Conservation (phyloP, 345 rosid genomes). For the Durio zibethinus region DNA sequence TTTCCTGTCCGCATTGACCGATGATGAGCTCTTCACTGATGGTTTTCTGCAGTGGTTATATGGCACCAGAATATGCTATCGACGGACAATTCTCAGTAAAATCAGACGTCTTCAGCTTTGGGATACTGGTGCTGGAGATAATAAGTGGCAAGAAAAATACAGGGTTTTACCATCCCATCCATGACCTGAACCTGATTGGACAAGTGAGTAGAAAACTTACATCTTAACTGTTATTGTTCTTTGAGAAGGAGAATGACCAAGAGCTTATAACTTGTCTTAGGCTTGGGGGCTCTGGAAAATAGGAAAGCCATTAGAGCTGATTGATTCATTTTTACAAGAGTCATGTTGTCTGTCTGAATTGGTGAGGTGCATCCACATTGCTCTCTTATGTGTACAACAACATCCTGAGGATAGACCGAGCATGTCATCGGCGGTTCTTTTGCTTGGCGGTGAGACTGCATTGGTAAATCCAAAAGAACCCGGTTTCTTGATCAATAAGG, state of each 20-base stretch:
- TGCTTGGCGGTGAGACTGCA: background rate
- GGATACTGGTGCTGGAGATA: conserved; percentile 42
- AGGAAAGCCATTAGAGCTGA: background rate
- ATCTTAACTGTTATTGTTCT: background rate
- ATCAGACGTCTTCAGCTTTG: conserved; percentile 48
- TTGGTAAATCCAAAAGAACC: background rate
- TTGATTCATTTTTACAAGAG: background rate
- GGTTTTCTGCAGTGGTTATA: conserved; percentile 36
- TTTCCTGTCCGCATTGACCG: too few species aligned
- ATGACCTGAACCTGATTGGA: background rate
- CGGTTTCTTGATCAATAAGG: background rate
- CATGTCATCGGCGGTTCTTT: background rate
- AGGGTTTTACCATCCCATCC: conserved; percentile 27
- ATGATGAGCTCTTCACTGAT: background rate
- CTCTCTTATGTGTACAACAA: background rate
- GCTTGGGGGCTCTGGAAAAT: background rate
- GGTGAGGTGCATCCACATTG: background rate
- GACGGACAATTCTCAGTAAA: conserved; percentile 46
- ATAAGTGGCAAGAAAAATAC: conserved; percentile 40
- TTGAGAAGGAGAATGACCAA: background rate
- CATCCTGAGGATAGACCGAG: background rate
- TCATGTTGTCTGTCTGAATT: background rate
- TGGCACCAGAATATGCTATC: too few species aligned
- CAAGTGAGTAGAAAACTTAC: background rate
- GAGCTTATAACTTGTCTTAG: background rate